Conservation (phyloP, 2,329 filamentous ascomycete species). For the Arthroderma uncinatum region DNA sequence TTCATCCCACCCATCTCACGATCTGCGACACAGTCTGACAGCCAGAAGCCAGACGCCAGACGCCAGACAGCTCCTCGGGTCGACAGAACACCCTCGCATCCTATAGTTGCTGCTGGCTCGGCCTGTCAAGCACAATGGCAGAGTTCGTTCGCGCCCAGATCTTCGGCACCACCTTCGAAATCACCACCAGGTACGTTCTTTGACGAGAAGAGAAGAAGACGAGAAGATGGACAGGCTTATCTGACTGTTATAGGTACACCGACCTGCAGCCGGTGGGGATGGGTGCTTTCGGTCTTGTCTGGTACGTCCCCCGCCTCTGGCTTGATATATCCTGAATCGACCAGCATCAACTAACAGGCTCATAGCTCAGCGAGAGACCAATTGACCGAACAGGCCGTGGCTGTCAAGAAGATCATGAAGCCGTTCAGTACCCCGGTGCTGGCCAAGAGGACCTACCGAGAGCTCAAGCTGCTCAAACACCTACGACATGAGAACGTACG, state of each 20-base stretch:
- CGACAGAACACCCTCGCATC: too few relatives aligned
- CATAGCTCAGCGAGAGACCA: slow-evolving; percentile 88
- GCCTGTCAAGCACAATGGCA: slow-evolving; percentile 56
- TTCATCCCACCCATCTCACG: neutral
- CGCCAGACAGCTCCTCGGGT: too few relatives aligned
- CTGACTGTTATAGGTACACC: slow-evolving; percentile 57
- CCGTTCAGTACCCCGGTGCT: slow-evolving; percentile 98
- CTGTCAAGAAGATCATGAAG: slow-evolving; percentile 99
- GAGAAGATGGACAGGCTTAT: neutral
- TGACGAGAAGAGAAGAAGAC: neutral
- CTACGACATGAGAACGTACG: slow-evolving; percentile 88
- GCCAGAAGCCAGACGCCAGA: too few relatives aligned
- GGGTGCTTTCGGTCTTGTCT: slow-evolving; percentile 96
- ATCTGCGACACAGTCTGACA: too few relatives aligned
- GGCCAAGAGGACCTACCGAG: slow-evolving; percentile 93
- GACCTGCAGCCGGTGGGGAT: slow-evolving; percentile 98
- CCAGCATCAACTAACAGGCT: neutral
- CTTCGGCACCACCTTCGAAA: slow-evolving; percentile 98
- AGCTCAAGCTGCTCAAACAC: slow-evolving; percentile 95
- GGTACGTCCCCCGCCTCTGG: slow-evolving; percentile 47
- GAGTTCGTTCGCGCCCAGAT: slow-evolving; percentile 99
- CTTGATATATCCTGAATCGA: too few relatives aligned
- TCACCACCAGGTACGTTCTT: slow-evolving; percentile 73
- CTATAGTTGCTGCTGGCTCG: neutral
- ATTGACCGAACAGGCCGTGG: slow-evolving; percentile 91